Conservation (phyloP, 2,329 filamentous ascomycete genomes). For the Drechslerella coelobrocha region DNA sequence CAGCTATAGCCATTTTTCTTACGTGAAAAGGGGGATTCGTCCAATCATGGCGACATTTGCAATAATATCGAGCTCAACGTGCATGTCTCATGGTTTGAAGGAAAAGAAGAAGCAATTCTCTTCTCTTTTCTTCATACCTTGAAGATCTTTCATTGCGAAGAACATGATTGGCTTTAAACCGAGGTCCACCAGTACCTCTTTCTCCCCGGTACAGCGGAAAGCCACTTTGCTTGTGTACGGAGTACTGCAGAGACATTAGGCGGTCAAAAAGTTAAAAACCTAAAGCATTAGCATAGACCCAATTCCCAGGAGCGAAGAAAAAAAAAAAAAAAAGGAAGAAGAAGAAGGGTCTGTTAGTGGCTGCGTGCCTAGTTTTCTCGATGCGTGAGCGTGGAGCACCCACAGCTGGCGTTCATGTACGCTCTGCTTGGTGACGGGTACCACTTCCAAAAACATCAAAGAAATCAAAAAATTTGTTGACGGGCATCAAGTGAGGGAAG, state of each 20-base stretch:
- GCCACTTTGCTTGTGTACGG: neutral
- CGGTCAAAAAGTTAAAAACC: slow-evolving; percentile 48
- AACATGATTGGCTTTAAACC: slow-evolving; percentile 38
- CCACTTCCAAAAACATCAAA: slow-evolving; percentile 33
- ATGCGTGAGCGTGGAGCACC: slow-evolving; percentile 43
- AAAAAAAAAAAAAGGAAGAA: slow-evolving; percentile 3
- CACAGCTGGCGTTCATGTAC: slow-evolving; percentile 11
- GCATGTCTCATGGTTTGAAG: slow-evolving; percentile 47
- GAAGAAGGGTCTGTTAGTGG: slow-evolving; percentile 4
- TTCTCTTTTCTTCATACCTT: slow-evolving; percentile 7
- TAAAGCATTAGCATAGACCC: slow-evolving; percentile 47
- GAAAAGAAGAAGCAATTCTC: slow-evolving; percentile 49
- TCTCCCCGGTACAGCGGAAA: too few species aligned
- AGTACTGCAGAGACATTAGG: slow-evolving; percentile 48
- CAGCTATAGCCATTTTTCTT: slow-evolving; percentile 5
- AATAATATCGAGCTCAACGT: slow-evolving; percentile 23
- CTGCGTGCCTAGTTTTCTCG: slow-evolving; percentile 45
- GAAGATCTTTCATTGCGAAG: slow-evolving; percentile 9
- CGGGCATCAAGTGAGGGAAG: slow-evolving; percentile 5
- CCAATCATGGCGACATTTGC: slow-evolving; percentile 41
- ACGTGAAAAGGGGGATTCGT: slow-evolving; percentile 40
- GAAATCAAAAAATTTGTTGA: slow-evolving; percentile 33
- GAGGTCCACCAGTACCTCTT: slow-evolving; percentile 11
- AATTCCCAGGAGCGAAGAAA: slow-evolving; percentile 17
- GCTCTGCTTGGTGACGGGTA: slow-evolving; percentile 11